A percentile compares a stretch with the other conserved stretches of the same genome.
Conservation (phyloP, 768 basidiomycete species). For the Tubosaeta sp. region DNA sequence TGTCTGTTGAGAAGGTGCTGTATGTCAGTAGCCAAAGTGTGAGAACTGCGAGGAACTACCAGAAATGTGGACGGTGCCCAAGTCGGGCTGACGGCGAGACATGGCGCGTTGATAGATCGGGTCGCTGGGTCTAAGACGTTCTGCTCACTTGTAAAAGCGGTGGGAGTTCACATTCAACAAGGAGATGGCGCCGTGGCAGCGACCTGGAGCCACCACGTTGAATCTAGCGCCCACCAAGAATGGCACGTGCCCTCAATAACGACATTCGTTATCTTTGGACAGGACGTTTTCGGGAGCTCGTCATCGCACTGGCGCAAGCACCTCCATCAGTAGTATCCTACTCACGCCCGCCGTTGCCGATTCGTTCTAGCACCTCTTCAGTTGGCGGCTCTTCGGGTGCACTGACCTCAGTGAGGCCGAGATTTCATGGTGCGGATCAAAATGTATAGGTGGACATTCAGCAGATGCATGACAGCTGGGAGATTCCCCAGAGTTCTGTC, state of each 20-base stretch:
- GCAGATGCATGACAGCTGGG: too few relatives aligned
- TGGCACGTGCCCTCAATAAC: background rate
- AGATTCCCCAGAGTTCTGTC: too few relatives aligned
- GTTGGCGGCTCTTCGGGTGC: too few relatives aligned
- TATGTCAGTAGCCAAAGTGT: background rate
- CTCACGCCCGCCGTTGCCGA: too few relatives aligned
- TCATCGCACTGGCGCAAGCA: too few relatives aligned
- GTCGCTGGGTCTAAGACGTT: background rate
- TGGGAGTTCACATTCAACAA: background rate
- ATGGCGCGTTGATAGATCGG: background rate
- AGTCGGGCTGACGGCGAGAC: background rate
- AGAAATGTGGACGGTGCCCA: background rate
- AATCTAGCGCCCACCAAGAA: background rate
- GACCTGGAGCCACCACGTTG: background rate
- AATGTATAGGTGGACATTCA: too few relatives aligned
- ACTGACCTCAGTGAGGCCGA: too few relatives aligned
- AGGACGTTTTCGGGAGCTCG: too few relatives aligned
- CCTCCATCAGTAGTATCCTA: too few relatives aligned
- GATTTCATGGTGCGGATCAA: too few relatives aligned
- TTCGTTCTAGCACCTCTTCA: too few relatives aligned
- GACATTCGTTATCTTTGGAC: too few relatives aligned
- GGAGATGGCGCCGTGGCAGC: background rate
- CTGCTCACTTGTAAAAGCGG: background rate
- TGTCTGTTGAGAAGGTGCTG: background rate
- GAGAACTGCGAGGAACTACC: background rate